Evolutionary conservation across 768 basidiomycete genomes (phyloP), one percentile per base, ranked within the genome.

Genomic region (Nidularia sp.): DNA sequence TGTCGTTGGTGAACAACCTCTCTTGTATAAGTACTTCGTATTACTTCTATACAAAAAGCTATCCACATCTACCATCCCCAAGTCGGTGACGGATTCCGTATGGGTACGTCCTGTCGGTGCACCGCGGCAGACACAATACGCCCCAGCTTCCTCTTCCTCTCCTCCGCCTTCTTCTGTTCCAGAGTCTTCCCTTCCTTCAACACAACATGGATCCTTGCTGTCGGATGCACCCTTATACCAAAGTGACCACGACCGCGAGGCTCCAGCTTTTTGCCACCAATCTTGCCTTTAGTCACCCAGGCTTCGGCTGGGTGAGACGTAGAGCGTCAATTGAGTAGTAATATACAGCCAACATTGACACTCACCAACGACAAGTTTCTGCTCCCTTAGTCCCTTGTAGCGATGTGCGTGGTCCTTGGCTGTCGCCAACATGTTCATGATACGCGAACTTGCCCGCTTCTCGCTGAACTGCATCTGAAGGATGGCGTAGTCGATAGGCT

Each of bases 391-490:
- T 32, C 80, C 81, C 71, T 95, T 93, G 62, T 87, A 86, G 36
- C 83, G 76, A 31, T 71, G 71, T 0, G 95, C 96, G 60, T 95
- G 89, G 63, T 93, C 84, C 62, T 90, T 88, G 2, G 93, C 94
- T 1, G 89, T 82, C 9, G 83, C 84, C 44, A 98, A 78, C 81
- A 93, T 93, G 59, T 86, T 90, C 79, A 92, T 86, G 53, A 99
- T 83, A 54, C 92, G 85, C 45, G 75, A 78, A 57, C 91, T 86
- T 10, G 89, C 92, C 22, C 92, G 81, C 71, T 99, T 99, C 67
- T 95, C 88, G 56, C 89, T 92, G 68, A 97, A 98, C 65, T 89
- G 82, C 91, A 98, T 95, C 62, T 99, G 96, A 52, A 98, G 74
- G 64, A 99, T 96, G 34, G 96, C 96, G 58, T 87, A 84, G 71